phyloP scores from a whole-genome alignment of 768 basidiomycete genomes.

The Rhodotorula babjevae region DNA sequence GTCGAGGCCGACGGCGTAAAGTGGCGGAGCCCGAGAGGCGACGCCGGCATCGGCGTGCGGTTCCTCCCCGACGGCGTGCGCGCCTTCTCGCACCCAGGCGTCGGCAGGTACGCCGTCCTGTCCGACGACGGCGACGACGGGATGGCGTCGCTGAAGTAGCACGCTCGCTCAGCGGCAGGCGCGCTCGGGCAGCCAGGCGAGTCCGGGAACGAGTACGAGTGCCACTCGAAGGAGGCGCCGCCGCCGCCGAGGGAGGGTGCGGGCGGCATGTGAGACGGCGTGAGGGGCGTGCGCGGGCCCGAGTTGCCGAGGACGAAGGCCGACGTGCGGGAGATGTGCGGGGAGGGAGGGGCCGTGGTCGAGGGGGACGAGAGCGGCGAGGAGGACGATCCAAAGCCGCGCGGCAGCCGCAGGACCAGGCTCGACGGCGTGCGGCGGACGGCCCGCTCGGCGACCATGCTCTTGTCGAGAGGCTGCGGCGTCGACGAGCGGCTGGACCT shows the following conservation, averaged over 20 bases:
- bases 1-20: not conserved
- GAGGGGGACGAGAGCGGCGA: slow-evolving; percentile 3
- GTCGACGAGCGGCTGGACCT: not conserved
- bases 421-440: not conserved
- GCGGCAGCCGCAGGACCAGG: not conserved
- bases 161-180: not conserved
- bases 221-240: slow-evolving; percentile 13
- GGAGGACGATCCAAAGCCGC: not conserved
- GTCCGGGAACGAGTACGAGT: slow-evolving; percentile 24
- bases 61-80: not conserved
- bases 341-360: not conserved
- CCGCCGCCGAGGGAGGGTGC: slow-evolving; percentile 18
- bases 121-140: slow-evolving; percentile 10
- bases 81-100: not conserved
- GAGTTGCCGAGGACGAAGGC: slow-evolving; percentile 25
- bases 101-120: not conserved
- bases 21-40: slow-evolving; percentile 11
- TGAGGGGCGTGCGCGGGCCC: slow-evolving; percentile 34
- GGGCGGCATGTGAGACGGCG: slow-evolving; percentile 37
- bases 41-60: slow-evolving; percentile 4
- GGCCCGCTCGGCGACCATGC: not conserved
- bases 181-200: slow-evolving; percentile 17
- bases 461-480: slow-evolving; percentile 2
- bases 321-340: slow-evolving; percentile 23
- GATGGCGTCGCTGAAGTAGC: slow-evolving; percentile 11